These are phyloP conservation scores for Cydonia oblonga DNA, from an alignment of 331 rosid species.

Conservation along the genomic window DNA sequence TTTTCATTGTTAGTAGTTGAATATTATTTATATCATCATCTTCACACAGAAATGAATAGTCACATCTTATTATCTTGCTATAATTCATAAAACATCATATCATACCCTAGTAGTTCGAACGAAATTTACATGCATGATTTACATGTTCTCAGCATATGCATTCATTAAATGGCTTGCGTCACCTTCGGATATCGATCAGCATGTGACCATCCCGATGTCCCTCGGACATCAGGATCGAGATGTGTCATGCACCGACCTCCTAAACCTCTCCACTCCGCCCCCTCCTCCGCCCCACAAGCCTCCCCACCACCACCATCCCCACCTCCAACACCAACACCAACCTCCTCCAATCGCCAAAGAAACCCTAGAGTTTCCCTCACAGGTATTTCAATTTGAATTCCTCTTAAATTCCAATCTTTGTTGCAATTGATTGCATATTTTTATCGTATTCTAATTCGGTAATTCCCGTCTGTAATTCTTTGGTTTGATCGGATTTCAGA, in stretches of 20 bases:
- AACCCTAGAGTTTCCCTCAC: slow-evolving; percentile 27
- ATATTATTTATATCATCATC: too few relatives aligned
- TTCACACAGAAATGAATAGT: too few relatives aligned
- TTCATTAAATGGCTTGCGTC: too few relatives aligned
- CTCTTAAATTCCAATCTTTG: background rate
- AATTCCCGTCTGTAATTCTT: background rate
- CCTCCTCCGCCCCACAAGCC: slow-evolving; percentile 20
- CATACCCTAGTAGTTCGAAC: too few relatives aligned
- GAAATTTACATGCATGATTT: too few relatives aligned
- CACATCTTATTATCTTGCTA: too few relatives aligned
- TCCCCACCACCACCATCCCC: slow-evolving; percentile 9
- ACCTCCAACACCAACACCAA: slow-evolving; percentile 5
- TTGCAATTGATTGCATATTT: background rate
- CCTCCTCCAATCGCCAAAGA: slow-evolving; percentile 14
- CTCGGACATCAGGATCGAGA: too few relatives aligned
- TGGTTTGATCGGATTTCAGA: slow-evolving; percentile 19
- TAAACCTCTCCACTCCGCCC: slow-evolving; percentile 32
- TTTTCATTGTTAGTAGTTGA: too few relatives aligned
- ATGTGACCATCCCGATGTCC: too few relatives aligned
- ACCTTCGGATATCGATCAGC: too few relatives aligned
- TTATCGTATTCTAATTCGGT: background rate
- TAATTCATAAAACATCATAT: too few relatives aligned
- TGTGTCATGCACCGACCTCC: slow-evolving; percentile 44
- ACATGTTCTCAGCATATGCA: too few relatives aligned
- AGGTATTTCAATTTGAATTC: slow-evolving; percentile 20